Evolutionary conservation across 306 rosid genomes (phyloP).

Genomic region (Abrus precatorius): DNA sequence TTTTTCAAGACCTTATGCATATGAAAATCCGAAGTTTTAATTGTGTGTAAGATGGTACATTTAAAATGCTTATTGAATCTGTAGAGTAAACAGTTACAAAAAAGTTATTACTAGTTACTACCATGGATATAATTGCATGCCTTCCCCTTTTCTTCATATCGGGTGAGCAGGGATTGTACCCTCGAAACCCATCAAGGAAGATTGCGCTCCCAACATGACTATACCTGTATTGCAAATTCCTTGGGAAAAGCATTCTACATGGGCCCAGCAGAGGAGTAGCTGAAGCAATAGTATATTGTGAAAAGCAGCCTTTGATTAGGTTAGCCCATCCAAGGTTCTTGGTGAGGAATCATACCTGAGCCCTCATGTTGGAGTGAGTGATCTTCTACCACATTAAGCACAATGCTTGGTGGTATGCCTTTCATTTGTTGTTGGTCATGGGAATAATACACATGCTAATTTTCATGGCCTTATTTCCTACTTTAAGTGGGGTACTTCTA

Average conservation of each 20-base stretch:
- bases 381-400: neutral
- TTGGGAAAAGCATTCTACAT: neutral
- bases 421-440: conserved; percentile 15
- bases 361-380: conserved; percentile 2
- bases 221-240: too few relatives aligned
- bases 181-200: conserved; percentile 6
- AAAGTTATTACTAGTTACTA: neutral
- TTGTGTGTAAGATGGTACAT: conserved; percentile 3
- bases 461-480: conserved; percentile 23
- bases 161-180: conserved; percentile 1
- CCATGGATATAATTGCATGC: conserved; percentile 24
- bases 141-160: neutral
- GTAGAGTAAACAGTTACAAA: neutral
- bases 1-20: neutral
- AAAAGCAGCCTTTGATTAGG: conserved; percentile 11
- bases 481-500: neutral
- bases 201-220: neutral
- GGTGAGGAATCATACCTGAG: conserved; percentile 37
- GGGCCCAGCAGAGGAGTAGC: conserved; percentile 35
- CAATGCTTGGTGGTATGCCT: conserved; percentile 4
- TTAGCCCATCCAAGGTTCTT: conserved; percentile 2
- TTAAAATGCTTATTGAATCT: neutral
- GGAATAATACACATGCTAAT: conserved; percentile 13
- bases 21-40: conserved; percentile 4
- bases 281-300: conserved; percentile 6